Conservation (phyloP, 306 rosid genomes). For the Cicer bijugum region DNA sequence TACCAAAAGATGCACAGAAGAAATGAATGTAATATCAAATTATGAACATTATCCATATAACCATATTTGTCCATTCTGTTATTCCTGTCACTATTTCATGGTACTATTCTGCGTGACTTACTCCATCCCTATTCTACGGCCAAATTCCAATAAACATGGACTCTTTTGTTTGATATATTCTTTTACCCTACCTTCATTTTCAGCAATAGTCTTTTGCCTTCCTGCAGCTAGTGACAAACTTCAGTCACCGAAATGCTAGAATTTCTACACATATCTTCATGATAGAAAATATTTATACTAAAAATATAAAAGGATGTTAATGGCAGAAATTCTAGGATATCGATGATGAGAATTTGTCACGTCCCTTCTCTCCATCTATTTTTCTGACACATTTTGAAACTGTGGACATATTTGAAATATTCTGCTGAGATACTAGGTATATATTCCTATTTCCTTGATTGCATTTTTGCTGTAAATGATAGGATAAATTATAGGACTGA, state of each 20-base stretch:
- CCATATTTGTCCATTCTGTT: background rate
- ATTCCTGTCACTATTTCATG: background rate
- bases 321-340: slow-evolving; percentile 3
- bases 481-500: slow-evolving; percentile 2
- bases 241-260: slow-evolving; percentile 3
- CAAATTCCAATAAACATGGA: slow-evolving; percentile 14
- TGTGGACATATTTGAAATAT: slow-evolving; percentile 1
- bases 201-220: slow-evolving; percentile 6
- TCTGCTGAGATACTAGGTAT: background rate
- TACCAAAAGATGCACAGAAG: slow-evolving; percentile 9
- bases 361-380: background rate
- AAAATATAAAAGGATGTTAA: background rate
- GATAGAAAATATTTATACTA: background rate
- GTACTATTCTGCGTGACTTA: background rate
- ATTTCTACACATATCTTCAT: slow-evolving; percentile 20
- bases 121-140: background rate
- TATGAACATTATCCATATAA: background rate
- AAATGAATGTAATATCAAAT: slow-evolving; percentile 26
- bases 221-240: slow-evolving; percentile 20
- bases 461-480: background rate
- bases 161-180: slow-evolving; percentile 3
- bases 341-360: slow-evolving; percentile 5
- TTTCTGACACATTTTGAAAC: background rate
- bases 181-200: slow-evolving; percentile 7
- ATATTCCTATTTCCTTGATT: background rate